Base-by-base conservation (phyloP, 177 flowering plant species). In the Tripterygium wilfordii region DNA sequence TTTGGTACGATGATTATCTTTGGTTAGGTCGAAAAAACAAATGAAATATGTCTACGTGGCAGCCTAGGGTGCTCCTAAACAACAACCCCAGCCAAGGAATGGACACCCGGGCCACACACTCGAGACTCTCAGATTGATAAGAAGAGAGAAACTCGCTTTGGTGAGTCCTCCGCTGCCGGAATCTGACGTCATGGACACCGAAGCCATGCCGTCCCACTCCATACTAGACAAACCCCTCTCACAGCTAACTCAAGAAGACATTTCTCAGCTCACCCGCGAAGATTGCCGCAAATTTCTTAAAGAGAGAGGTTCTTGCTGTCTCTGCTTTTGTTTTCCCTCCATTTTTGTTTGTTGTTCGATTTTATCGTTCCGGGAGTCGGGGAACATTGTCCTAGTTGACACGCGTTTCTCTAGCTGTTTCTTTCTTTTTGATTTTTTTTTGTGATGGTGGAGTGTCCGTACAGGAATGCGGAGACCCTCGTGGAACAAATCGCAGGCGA, bases 401-500 rank as follows among this genome's bases (percentile, higher is more conserved):
- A 41, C 26, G 44, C 22, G 45, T 23, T 13, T 10, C 9, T 38
- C 9, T 1, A 2, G 2, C 20, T 38, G 3, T 20, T 9, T 38
- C 15, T 25, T 8, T 8, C n/a, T 43, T 15, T 22, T 6, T 48
- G 35, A 33, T n/a, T n/a, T n/a, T n/a, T n/a, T n/a, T n/a, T n/a
- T n/a, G n/a, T n/a, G n/a, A n/a, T n/a, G n/a, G n/a, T n/a, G n/a
- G 51, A n/a, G n/a, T 62, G 54, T 62, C 61, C 62, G 56, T 45
- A 56, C 67, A 92, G 99, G 97, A 6, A 89, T 94, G 99, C 65
- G 99, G 6, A 69, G 92, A 31, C 99, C 99, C 14, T 94, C 99
- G 13, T 94, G 99, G 99, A 94, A 94, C 88, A 94, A 94, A 65
- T 86, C 95, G 0, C 97, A 94, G 72, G 97, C 99, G 74, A 90